Conservation (phyloP, 1,139 yeast genomes). For the Kazachstania sp. region DNA sequence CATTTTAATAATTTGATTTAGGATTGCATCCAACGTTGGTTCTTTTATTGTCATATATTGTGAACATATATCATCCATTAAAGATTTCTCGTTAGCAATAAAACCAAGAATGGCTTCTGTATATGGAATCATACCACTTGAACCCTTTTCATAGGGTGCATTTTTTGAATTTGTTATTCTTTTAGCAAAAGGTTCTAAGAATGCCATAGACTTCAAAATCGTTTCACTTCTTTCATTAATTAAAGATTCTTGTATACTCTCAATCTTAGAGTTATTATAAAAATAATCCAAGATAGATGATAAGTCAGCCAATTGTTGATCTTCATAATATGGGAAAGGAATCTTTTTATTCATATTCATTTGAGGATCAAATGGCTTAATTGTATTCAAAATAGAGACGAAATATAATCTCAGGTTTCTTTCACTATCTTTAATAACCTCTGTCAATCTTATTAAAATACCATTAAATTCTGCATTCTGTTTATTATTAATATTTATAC, state of each 20-base stretch:
- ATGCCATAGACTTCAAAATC: constrained; percentile 37
- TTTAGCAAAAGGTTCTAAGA: constrained; percentile 41
- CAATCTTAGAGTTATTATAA: constrained; percentile 31
- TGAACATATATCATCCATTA: constrained; percentile 36
- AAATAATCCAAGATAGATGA: constrained; percentile 41
- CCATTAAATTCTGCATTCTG: constrained; percentile 34
- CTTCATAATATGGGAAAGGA: constrained; percentile 36
- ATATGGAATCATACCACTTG: constrained; percentile 51
- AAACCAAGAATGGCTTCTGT: constrained; percentile 45
- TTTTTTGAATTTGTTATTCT: constrained; percentile 35
- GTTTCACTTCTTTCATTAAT: constrained; percentile 42
- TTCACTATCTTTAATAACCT: constrained; percentile 30
- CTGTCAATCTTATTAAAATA: constrained; percentile 31
- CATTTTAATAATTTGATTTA: constrained; percentile 31
- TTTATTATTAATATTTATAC: constrained; percentile 27
- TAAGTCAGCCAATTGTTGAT: constrained; percentile 35
- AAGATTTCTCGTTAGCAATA: constrained; percentile 41
- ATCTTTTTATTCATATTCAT: constrained; percentile 32
- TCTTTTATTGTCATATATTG: constrained; percentile 33
- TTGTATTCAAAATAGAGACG: constrained; percentile 22
- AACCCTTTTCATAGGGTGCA: constrained; percentile 53
- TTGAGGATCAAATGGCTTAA: constrained; percentile 37
- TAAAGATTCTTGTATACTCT: constrained; percentile 34
- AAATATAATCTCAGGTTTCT: constrained; percentile 32
- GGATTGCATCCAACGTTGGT: constrained; percentile 36